Conservation (phyloP, 2,329 filamentous ascomycete genomes). For the Zasmidium cellare region DNA sequence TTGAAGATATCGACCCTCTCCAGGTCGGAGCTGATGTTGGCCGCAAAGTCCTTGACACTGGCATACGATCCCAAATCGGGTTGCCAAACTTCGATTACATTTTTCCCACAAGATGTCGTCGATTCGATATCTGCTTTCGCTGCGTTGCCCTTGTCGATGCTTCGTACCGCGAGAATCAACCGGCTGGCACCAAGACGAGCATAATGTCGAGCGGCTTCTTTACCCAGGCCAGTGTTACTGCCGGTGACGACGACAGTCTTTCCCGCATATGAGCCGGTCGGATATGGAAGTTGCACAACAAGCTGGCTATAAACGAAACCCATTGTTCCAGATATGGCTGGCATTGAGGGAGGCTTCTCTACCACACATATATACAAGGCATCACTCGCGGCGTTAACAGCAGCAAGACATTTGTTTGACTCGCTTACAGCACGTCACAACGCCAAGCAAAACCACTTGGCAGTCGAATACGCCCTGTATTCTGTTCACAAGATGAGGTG, state of each 20-base stretch:
- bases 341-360: too few relatives aligned
- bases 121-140: slow-evolving; percentile 38
- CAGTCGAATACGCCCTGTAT: too few relatives aligned
- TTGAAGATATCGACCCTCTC: slow-evolving; percentile 27
- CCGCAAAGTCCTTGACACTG: slow-evolving; percentile 33
- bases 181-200: not conserved
- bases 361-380: too few relatives aligned
- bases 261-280: slow-evolving; percentile 5
- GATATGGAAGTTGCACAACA: slow-evolving; percentile 31
- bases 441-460: too few relatives aligned
- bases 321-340: not conserved
- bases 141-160: slow-evolving; percentile 41
- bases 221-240: slow-evolving; percentile 61
- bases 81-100: slow-evolving; percentile 42
- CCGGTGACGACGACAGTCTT: slow-evolving; percentile 51
- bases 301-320: slow-evolving; percentile 19
- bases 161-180: slow-evolving; percentile 45
- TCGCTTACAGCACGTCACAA: too few relatives aligned
- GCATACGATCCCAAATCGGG: slow-evolving; percentile 41
- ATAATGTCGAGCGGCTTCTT: slow-evolving; percentile 39
- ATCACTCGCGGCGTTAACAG: too few relatives aligned
- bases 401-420: too few relatives aligned
- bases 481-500: too few relatives aligned
- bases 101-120: slow-evolving; percentile 26
- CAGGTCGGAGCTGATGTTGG: slow-evolving; percentile 19